Evolutionary conservation across 352 stramenopile species (phyloP), one percentile per base, ranked within the genome.

Genomic region (Elongisporangium undulatum): DNA sequence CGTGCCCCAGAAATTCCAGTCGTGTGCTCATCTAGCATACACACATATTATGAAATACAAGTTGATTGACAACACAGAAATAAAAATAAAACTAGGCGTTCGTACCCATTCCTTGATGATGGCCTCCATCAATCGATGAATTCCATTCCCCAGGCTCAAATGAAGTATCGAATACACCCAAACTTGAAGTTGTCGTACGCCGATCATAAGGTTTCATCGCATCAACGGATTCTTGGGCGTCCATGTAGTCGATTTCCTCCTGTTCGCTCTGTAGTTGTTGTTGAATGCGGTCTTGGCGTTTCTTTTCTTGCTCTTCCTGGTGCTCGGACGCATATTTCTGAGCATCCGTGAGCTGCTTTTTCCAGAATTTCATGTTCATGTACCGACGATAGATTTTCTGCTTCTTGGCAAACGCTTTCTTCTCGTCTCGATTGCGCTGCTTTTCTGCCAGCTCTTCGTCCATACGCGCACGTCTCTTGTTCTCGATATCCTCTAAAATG

Each of bases 351-450:
- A 86, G 69, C 19, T 93, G 79, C 56, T 87, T 87, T 56, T 85
- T 63, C 84, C 84, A 93, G 53, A 89, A 92, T 17, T 71, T 75
- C 53, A 80, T 67, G 51, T 83, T 91, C 61, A 78, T 73, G n/a
- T 79, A 64, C 7, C 84, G 69, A 3, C 71, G 69, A 34, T 79
- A 67, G 0, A 66, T 55, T 0, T 68, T 55, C n/a, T 79, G 66
- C 0, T 68, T 38, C 2, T 73, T 71, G 10, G 49, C 58, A 22
- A 63, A 59, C 12, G 65, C 51, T 52, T 72, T 64, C 0, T 67
- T 53, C 3, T 66, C 62, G 0, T 60, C 59, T 1, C 58, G 52
- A 1, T 55, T 26, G 1, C 57, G 67, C 20, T 77, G 71, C 20
- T 89, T 83, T 34, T 77, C 64, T 9, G 68, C 61, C 4, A 74